Evolutionary conservation across 495 filamentous ascomycete genomes (phyloP), one percentile per base, ranked within the genome.

Genomic region (Acidomyces sp.): DNA sequence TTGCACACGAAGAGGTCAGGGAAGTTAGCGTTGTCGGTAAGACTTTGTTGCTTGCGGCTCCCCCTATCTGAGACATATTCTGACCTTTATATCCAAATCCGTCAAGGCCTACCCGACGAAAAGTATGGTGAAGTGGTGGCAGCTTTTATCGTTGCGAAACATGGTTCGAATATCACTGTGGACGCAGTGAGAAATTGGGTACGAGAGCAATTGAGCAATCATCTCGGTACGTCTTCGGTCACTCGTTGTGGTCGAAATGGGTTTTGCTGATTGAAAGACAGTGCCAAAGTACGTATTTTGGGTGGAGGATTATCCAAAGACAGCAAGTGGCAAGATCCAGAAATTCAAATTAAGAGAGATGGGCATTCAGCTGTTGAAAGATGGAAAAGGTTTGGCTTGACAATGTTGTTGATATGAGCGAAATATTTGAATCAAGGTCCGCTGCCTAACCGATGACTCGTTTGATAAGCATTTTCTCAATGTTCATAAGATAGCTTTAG

Each of bases 311-410:
- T 90, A 82, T 52, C 90, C 90, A 6, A 95, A 93, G 68, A 97
- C 90, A 16, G 82, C 85, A 15, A 93, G 85, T 56, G 90, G 90
- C 22, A 97, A 97, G 69, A 90, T 97, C 29, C 85, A 94, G 65
- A 95, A 94, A 60, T 95, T 82, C 61, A 92, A 82, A 58, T 62
- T 97, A 52, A 72, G 70, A 57, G 78, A 85, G 26, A 58, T 65
- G 50, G 80, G 77, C 4, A 47, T 74, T 18, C 48, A 65, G 43
- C 48, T 68, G 23, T 34, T 75, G 23, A 55, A 58, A 6, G 58
- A 65, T 26, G 58, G 55, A 1, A 34, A 57, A 23, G 56, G 55
- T 4, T 22, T 45, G 35, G 27, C 40, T 10, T 49, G 41, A 43
- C 13, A 9, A 29, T 29, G 26, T n/a, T n/a, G n/a, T n/a, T n/a